A percentile compares a stretch with the other conserved stretches of the same genome.
phyloP scores from a whole-genome alignment of 805 yeast species.

The Lachancea dasiensis region DNA sequence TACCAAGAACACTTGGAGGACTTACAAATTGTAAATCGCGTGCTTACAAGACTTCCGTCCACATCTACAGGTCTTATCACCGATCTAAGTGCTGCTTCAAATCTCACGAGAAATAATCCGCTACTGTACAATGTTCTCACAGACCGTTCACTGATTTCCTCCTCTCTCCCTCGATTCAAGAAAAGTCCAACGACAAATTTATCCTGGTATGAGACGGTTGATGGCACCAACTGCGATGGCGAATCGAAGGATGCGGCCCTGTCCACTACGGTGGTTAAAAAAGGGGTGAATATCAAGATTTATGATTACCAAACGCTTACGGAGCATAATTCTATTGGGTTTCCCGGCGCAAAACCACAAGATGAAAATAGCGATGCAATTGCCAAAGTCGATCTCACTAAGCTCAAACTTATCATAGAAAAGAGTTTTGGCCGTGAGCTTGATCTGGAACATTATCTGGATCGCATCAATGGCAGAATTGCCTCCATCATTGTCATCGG shows the following conservation, averaged over 20 bases:
- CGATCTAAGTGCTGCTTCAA: slow-evolving; percentile 69
- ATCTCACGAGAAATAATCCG: slow-evolving; percentile 55
- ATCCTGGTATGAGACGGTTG: slow-evolving; percentile 21
- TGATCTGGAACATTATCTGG: slow-evolving; percentile 59
- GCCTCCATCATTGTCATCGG: slow-evolving; percentile 84
- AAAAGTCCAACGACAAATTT: slow-evolving; percentile 18
- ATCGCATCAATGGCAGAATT: slow-evolving; percentile 56
- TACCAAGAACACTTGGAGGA: slow-evolving; percentile 56
- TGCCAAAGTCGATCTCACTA: slow-evolving; percentile 44
- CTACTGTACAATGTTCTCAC: slow-evolving; percentile 84
- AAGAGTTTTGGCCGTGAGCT: slow-evolving; percentile 70
- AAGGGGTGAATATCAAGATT: slow-evolving; percentile 48
- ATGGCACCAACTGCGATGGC: slow-evolving; percentile 4
- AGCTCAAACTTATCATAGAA: slow-evolving; percentile 58
- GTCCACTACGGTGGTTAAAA: slow-evolving; percentile 68
- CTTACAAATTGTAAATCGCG: slow-evolving; percentile 53
- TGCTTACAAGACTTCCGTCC: slow-evolving; percentile 45
- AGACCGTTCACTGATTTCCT: slow-evolving; percentile 83
- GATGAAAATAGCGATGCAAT: neutral
- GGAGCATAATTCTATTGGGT: slow-evolving; percentile 21
- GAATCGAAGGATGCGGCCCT: slow-evolving; percentile 23
- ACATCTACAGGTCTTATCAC: slow-evolving; percentile 81
- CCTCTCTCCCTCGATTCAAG: slow-evolving; percentile 72
- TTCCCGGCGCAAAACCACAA: slow-evolving; percentile 16
- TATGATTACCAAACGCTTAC: slow-evolving; percentile 21